Evolutionary conservation across 805 yeast genomes (phyloP).

Genomic region (Hanseniaspora mollemarum): DNA sequence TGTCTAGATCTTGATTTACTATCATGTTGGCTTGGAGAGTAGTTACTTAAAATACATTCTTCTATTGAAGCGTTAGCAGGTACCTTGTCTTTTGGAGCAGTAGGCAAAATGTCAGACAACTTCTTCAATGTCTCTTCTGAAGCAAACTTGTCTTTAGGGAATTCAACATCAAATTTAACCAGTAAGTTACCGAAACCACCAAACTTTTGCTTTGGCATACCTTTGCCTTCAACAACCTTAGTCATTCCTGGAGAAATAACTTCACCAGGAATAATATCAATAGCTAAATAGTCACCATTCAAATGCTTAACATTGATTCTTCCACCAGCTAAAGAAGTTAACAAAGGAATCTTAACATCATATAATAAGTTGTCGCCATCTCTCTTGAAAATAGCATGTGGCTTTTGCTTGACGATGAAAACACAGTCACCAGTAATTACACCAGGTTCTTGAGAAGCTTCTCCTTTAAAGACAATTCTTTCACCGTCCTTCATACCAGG

Average conservation of each 20-base stretch:
- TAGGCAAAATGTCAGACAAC: slow-evolving; percentile 68
- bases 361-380: slow-evolving; percentile 76
- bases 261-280: slow-evolving; percentile 79
- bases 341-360: slow-evolving; percentile 77
- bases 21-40: slow-evolving; percentile 52
- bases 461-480: slow-evolving; percentile 80
- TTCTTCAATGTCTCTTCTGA: slow-evolving; percentile 60
- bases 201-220: slow-evolving; percentile 84
- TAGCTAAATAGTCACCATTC: slow-evolving; percentile 82
- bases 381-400: slow-evolving; percentile 73
- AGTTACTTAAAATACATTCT: slow-evolving; percentile 61
- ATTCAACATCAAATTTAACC: slow-evolving; percentile 73
- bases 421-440: slow-evolving; percentile 93
- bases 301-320: slow-evolving; percentile 76
- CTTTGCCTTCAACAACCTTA: slow-evolving; percentile 80
- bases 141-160: slow-evolving; percentile 70
- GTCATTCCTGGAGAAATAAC: slow-evolving; percentile 73
- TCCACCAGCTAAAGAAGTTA: slow-evolving; percentile 96
- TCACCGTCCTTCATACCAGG: slow-evolving; percentile 97
- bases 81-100: slow-evolving; percentile 48
- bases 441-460: slow-evolving; percentile 95
- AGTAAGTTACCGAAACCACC: slow-evolving; percentile 84
- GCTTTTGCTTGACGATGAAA: slow-evolving; percentile 81
- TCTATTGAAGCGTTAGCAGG: slow-evolving; percentile 71
- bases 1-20: slow-evolving; percentile 31